Percentiles rank a stretch among this genome's conserved stretches.
Conservation (phyloP, 2,329 filamentous ascomycete species). For the Aspergillus sclerotialis region DNA sequence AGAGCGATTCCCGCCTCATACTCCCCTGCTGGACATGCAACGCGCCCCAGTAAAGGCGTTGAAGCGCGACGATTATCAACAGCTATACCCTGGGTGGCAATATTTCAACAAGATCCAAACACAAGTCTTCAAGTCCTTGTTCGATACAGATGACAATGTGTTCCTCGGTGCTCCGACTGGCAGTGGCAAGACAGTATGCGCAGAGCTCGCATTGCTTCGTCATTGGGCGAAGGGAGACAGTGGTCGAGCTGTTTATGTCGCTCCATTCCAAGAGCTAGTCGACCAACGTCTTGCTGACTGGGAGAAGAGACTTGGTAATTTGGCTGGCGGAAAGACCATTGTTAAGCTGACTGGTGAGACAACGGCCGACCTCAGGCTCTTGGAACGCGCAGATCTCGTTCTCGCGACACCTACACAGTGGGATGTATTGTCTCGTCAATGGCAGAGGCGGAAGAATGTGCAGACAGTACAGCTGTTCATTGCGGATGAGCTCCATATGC, state of each 20-base stretch:
- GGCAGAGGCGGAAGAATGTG: constrained; percentile 93
- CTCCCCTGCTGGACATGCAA: constrained; percentile 84
- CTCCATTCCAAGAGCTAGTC: constrained; percentile 88
- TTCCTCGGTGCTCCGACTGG: constrained; percentile 89
- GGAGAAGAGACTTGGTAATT: constrained; percentile 64
- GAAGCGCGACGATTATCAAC: constrained; percentile 75
- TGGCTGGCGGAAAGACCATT: constrained; percentile 80
- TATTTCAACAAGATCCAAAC: constrained; percentile 98
- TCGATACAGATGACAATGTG: constrained; percentile 85
- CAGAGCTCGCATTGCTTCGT: constrained; percentile 83
- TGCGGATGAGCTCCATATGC: constrained; percentile 88
- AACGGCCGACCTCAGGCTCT: constrained; percentile 77
- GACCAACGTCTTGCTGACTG: constrained; percentile 78
- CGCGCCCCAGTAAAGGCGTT: constrained; percentile 81
- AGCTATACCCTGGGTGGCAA: constrained; percentile 74
- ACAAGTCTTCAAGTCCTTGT: constrained; percentile 91
- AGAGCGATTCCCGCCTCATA: constrained; percentile 92
- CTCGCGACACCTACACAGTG: constrained; percentile 90
- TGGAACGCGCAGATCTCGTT: constrained; percentile 82
- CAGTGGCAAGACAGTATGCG: constrained; percentile 94
- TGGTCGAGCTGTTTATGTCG: constrained; percentile 84
- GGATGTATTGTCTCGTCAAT: constrained; percentile 92
- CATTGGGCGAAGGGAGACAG: constrained; percentile 70
- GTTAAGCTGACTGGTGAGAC: constrained; percentile 93
- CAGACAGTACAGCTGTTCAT: constrained; percentile 87